phyloP scores from a whole-genome alignment of 2,329 filamentous ascomycete species.

The Ascochyta pisi region DNA sequence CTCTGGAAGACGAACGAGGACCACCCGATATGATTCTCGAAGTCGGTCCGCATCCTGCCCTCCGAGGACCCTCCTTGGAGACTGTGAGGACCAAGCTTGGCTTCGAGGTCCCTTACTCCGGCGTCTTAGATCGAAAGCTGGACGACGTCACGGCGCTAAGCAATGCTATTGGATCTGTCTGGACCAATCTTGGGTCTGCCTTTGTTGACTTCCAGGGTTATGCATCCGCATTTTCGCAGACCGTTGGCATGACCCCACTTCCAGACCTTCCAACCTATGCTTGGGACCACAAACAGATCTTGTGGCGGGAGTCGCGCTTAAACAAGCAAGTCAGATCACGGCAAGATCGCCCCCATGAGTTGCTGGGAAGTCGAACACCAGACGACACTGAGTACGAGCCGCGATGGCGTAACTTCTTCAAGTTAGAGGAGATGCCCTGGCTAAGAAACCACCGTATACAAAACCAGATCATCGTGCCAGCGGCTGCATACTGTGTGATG shows the following conservation, averaged over 20 bases:
- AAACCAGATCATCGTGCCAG: background rate
- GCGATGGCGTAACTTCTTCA: background rate
- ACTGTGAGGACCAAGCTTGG: background rate
- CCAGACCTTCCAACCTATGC: background rate
- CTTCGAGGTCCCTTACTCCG: background rate
- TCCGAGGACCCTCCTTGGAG: background rate
- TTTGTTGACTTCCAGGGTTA: background rate
- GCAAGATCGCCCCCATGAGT: background rate
- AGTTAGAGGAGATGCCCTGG: background rate
- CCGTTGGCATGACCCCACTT: background rate
- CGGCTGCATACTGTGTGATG: background rate
- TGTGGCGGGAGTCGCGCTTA: background rate
- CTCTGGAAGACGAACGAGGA: background rate
- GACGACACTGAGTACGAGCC: background rate
- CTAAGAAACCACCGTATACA: background rate
- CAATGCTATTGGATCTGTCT: background rate
- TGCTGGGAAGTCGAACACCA: background rate
- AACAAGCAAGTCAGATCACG: background rate
- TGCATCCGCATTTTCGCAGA: background rate
- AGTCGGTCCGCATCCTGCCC: background rate
- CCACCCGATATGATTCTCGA: background rate
- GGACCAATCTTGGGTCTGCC: background rate
- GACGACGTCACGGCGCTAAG: background rate
- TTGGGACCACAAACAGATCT: background rate
- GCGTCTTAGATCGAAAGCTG: background rate